Evolutionary conservation across 2,329 filamentous ascomycete species (phyloP).

Genomic region (Alternaria panax): DNA sequence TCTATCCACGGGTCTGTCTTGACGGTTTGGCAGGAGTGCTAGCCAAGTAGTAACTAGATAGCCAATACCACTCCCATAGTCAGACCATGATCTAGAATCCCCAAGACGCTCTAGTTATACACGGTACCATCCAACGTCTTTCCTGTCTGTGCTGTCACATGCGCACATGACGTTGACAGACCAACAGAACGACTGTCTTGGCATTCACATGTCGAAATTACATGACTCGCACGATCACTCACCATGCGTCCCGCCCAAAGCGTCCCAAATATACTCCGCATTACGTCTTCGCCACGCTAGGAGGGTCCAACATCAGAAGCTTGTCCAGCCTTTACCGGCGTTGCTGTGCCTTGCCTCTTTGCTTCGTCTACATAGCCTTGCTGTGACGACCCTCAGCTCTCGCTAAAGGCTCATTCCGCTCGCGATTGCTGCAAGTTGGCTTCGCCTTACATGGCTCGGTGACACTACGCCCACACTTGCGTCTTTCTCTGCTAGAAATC

Average conservation of each 20-base stretch:
- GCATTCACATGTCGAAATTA: conserved; percentile 36
- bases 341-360: neutral
- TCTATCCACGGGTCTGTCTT: conserved; percentile 7
- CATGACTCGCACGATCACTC: conserved; percentile 28
- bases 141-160: conserved; percentile 8
- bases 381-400: neutral
- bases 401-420: conserved; percentile 7
- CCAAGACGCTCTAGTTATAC: neutral
- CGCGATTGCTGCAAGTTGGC: neutral
- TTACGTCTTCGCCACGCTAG: conserved; percentile 13
- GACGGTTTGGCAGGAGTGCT: conserved; percentile 9
- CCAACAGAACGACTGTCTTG: conserved; percentile 22
- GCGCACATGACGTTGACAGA: conserved; percentile 9
- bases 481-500: conserved; percentile 1
- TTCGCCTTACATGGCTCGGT: conserved; percentile 28
- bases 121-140: neutral
- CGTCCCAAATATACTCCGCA: conserved; percentile 17
- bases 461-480: conserved; percentile 19
- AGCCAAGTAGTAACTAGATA: conserved; percentile 10
- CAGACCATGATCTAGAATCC: conserved; percentile 3
- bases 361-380: neutral
- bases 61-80: conserved; percentile 17
- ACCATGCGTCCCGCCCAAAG: conserved; percentile 23
- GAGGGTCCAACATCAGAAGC: conserved; percentile 1
- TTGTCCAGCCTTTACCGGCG: conserved; percentile 1